Percentiles rank a stretch among this genome's conserved stretches.
Conservation (phyloP, 495 filamentous ascomycete genomes). For the Umbilicaria muhlenbergii region DNA sequence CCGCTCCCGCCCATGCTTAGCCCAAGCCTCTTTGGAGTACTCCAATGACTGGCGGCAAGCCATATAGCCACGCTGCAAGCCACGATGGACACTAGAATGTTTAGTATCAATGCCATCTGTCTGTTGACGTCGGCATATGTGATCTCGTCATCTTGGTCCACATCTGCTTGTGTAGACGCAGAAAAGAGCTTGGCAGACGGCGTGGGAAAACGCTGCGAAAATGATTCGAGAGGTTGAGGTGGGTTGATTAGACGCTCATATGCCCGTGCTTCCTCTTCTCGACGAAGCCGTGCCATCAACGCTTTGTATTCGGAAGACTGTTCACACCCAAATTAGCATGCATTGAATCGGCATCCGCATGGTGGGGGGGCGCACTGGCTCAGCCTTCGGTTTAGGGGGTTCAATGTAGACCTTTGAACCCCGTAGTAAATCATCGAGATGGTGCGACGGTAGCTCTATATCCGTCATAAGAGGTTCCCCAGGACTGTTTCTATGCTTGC, state of each 20-base stretch:
- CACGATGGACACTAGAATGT: constrained; percentile 57
- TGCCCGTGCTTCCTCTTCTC: constrained; percentile 57
- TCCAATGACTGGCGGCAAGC: constrained; percentile 56
- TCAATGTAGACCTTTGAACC: constrained; percentile 62
- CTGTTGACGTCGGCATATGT: constrained; percentile 56
- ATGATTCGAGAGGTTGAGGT: constrained; percentile 35
- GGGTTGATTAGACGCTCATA: constrained; percentile 66
- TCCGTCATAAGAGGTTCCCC: constrained; percentile 6
- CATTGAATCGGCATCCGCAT: background rate
- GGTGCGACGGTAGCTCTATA: constrained; percentile 12
- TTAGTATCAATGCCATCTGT: constrained; percentile 58
- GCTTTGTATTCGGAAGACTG: constrained; percentile 79
- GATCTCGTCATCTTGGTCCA: constrained; percentile 36
- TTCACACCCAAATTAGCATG: background rate
- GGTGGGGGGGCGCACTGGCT: constrained; percentile 46
- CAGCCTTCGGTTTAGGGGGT: constrained; percentile 59
- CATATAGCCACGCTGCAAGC: constrained; percentile 57
- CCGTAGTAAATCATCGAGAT: constrained; percentile 48
- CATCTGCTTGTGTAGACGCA: constrained; percentile 21
- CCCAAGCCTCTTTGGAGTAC: constrained; percentile 48
- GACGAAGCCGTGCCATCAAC: constrained; percentile 70
- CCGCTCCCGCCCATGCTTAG: constrained; percentile 52
- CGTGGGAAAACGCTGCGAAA: constrained; percentile 39
- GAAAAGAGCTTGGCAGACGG: constrained; percentile 28
- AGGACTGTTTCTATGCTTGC: constrained; percentile 20